These are phyloP conservation scores for Phaffomyces opuntiae DNA, from an alignment of 805 yeast species.

Conservation along the genomic window DNA sequence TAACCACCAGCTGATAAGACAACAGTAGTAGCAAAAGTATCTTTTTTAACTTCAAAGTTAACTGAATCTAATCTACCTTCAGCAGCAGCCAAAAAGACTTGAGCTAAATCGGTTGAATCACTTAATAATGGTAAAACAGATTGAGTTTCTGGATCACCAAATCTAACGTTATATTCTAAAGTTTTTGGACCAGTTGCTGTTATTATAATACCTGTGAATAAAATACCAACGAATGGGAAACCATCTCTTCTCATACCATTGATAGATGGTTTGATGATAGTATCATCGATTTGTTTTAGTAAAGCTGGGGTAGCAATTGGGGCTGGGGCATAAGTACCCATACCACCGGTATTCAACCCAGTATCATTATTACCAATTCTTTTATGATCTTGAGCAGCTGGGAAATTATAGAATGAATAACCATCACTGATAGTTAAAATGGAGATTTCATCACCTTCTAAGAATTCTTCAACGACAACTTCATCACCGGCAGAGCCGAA, in stretches of 20 bases:
- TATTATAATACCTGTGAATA: conserved; percentile 93
- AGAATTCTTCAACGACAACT: conserved; percentile 90
- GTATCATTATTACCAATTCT: conserved; percentile 88
- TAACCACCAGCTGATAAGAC: conserved; percentile 97
- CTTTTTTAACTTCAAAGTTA: conserved; percentile 42
- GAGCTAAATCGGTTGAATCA: conserved; percentile 84
- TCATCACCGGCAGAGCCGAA: conserved; percentile 94
- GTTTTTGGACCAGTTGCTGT: conserved; percentile 89
- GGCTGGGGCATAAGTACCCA: conserved; percentile 99
- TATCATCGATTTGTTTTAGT: conserved; percentile 59
- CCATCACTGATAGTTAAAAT: conserved; percentile 92
- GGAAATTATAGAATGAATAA: conserved; percentile 80
- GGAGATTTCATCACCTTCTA: conserved; percentile 96
- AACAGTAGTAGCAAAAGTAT: conserved; percentile 79
- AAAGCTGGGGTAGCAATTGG: conserved; percentile 83
- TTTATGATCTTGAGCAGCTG: conserved; percentile 98
- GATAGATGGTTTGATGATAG: conserved; percentile 84
- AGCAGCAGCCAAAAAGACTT: conserved; percentile 87
- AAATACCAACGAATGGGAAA: conserved; percentile 89
- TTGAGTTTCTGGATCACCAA: conserved; percentile 99
- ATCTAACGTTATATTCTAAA: conserved; percentile 93
- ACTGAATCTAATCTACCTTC: conserved; percentile 91
- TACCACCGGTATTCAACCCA: conserved; percentile 97
- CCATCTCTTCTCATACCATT: conserved; percentile 96
- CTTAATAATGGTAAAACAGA: conserved; percentile 84